Evolutionary conservation across 2,329 filamentous ascomycete genomes (phyloP), one percentile per base, ranked within the genome.

Genomic region (Mariannaea elegans): DNA sequence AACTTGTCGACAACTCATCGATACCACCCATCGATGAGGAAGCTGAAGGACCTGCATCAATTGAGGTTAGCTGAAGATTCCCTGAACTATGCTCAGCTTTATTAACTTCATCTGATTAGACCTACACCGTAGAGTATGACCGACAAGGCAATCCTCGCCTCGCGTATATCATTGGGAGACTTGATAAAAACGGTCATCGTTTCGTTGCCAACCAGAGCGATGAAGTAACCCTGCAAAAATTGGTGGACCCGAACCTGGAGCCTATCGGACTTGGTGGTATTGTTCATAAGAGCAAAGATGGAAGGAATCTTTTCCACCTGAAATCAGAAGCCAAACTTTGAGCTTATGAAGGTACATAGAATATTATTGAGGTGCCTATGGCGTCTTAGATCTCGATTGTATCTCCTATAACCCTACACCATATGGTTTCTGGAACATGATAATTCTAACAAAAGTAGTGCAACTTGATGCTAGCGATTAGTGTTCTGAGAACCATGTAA

Each of bases 81-180:
- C 13, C 10, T 42, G 3, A 3, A 4, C 9, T 23, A 3, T 7
- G 38, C 3, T 42, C 18, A 7, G 5, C 13, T 19, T 38, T 8
- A 44, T 7, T 31, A 45, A 5, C 41, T 50, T 27, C 1, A 2
- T 2, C 5, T 1, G 2, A 4, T n/a, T 9, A 75, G 73, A 73
- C 72, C 2, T 75, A 72, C 5, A 75, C 73, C 0, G 64, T 75
- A 3, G 72, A 75, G 12, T 72, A 67, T n/a, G 62, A 67, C 34
- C 69, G 72, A 4, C 56, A 57, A 2, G 68, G 66, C 0, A 14
- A 24, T 10, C 59, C 61, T 0, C 64, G 51, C 3, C 10, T 61
- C 2, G 71, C 66, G 0, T 63, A 70, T 19, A 55, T 74, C 13
- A 63, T 73, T 7, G 71, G 70, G 0, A 61, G 49, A 1, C 41